Conservation (phyloP, 2,329 filamentous ascomycete species). For the Botrytis pseudocinerea region DNA sequence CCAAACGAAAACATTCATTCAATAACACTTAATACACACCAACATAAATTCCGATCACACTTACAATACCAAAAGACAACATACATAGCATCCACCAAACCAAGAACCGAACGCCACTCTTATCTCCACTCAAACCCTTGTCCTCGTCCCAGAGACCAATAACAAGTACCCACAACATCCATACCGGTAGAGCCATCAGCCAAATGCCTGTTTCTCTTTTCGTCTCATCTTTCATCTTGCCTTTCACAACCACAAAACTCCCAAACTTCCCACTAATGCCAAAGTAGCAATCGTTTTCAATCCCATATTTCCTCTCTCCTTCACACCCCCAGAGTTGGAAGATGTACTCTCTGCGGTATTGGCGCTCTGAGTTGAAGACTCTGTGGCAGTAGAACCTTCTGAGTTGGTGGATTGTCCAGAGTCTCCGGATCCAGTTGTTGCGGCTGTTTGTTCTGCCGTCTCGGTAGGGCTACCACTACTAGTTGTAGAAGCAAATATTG, state of each 20-base stretch:
- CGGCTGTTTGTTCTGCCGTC: not conserved
- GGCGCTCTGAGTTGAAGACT: not conserved
- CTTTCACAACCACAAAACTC: constrained; percentile 19
- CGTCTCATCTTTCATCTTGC: not conserved
- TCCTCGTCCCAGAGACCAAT: not conserved
- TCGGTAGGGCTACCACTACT: not conserved
- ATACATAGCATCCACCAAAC: constrained; percentile 14
- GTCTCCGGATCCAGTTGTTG: not conserved
- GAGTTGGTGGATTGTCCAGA: not conserved
- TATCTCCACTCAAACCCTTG: not conserved
- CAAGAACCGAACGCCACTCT: constrained; percentile 1
- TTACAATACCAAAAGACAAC: constrained; percentile 2
- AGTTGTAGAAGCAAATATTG: not conserved
- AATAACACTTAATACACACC: not conserved
- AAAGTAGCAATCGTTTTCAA: constrained; percentile 3
- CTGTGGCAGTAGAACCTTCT: not conserved
- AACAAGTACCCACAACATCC: constrained; percentile 3
- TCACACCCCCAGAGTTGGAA: not conserved
- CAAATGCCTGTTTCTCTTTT: not conserved
- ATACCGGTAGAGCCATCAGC: constrained; percentile 5
- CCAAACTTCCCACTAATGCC: constrained; percentile 8
- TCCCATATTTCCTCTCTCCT: constrained; percentile 3
- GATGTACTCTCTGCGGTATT: not conserved
- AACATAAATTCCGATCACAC: constrained; percentile 1
- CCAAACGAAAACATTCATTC: not conserved